Evolutionary conservation across 768 basidiomycete genomes (phyloP), one percentile per base, ranked within the genome.

Genomic region (Leccinum rimulosum): DNA sequence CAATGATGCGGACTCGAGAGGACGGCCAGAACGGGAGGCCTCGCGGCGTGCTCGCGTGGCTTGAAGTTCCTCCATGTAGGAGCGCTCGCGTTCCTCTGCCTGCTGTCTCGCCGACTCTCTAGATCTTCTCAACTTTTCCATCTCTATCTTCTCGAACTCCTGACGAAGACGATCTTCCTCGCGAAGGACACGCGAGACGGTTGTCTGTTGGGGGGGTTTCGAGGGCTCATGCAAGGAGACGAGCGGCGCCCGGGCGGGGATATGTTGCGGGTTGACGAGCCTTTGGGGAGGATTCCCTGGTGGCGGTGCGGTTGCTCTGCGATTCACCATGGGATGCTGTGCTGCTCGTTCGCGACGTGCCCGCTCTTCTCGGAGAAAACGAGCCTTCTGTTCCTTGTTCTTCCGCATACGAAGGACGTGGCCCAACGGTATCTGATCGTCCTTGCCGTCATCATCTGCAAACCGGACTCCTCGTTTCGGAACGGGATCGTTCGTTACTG

Each of bases 381-480:
- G 80, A 48, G 84, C 85, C 75, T 88, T 88, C 73, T 88, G 84
- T 71, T 87, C 87, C 48, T 85, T 84, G 65, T 83, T 84, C 77
- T 86, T 86, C 76, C 85, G 86, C 70, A 82, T 81, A 55, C 86
- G 85, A 67, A 89, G 74, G n/a, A 85, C 81, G 67, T 91, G 83
- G 17, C 82, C 84, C 43, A 90, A 74, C 3, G 90, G 90, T 62
- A 88, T 77, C 54, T 77, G 77, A 69, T 91, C 88, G 45, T 89
- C 87, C 59, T 83, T 84, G 59, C 69, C 71, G 66, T 83, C 82
- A 64, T 84, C 82, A 63, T 86, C 85, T 31, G 79, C 83, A 60
- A 88, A 88, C 48, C 85, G 81, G 9, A 88, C 87, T 10, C 85
- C 84, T 40, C 85, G 81, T 68, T 69, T 73, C 30, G 66, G 65